Percentiles rank a stretch among this genome's conserved stretches.
These are phyloP conservation scores for Closterium sp. DNA, from an alignment of 139 green algal species.

Conservation along the genomic window DNA sequence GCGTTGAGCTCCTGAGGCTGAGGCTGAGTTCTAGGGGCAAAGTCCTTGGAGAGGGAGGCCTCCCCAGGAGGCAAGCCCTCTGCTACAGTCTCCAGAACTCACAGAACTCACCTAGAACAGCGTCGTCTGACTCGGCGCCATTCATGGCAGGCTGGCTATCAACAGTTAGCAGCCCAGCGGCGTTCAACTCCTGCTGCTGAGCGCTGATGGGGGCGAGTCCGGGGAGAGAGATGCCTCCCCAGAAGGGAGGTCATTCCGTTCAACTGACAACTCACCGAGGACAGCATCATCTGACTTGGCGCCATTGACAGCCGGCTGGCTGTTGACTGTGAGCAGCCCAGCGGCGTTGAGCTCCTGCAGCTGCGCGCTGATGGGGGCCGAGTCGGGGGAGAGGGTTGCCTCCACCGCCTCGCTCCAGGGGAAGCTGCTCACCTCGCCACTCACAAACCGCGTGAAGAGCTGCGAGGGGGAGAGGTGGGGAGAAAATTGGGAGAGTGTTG, in stretches of 20 bases:
- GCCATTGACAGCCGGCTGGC: constrained; percentile 71
- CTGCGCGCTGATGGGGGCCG: constrained; percentile 50
- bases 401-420: constrained; percentile 75
- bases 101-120: constrained; percentile 54
- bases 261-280: constrained; percentile 58
- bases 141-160: constrained; percentile 74
- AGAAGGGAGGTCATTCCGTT: no score
- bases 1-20: no score
- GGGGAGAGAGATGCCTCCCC: no score
- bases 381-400: constrained; percentile 58
- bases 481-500: no score
- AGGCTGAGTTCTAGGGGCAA: no score
- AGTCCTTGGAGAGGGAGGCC: no score
- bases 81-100: background rate
- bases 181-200: constrained; percentile 57
- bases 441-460: constrained; percentile 67
- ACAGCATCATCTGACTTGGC: constrained; percentile 53
- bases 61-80: background rate
- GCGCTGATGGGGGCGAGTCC: constrained; percentile 46
- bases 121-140: constrained; percentile 56
- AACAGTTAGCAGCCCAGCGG: constrained; percentile 70
- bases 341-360: constrained; percentile 57
- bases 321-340: constrained; percentile 78
- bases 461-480: background rate
- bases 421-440: constrained; percentile 68